Evolutionary conservation across 371 early-diverging fungal species (phyloP), one percentile per base, ranked within the genome.

Genomic region (Mortierella sp.): DNA sequence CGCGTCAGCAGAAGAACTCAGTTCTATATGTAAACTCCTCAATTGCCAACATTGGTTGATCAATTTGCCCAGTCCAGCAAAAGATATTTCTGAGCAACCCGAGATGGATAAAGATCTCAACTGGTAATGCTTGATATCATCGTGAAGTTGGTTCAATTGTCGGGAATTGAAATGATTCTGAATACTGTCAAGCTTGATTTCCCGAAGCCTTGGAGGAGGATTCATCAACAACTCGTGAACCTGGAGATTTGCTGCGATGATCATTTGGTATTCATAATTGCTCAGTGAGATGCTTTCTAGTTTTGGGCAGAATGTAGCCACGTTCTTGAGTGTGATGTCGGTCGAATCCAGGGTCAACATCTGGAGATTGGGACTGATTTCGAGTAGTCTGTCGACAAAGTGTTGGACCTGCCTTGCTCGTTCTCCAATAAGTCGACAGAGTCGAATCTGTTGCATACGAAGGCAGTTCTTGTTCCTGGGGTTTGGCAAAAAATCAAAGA

Each of bases 281-380:
- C 63, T 64, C 7, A 73, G 45, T 0, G 59, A 37, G 26, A 68
- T n/a, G 2, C 44, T 43, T 28, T 45, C 25, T 16, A 73, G 53
- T n/a, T 73, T 51, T 1, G 67, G 68, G 23, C 73, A 73, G 0
- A 62, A 19, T 14, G 47, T 51, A 11, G 59, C 63, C 52, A 73
- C 25, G 44, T 14, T 0, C 0, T 58, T 46, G 12, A 72, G n/a
- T 7, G 57, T 5, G 15, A 60, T 55, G 4, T 51, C 53, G 7
- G 60, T 29, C 6, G 26, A 12, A 16, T 26, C 47, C 0, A 73
- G 47, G 1, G 53, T 18, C 0, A 73, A 56, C 19, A 53, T 50
- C 3, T 47, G 7, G 37, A 73, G 56, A 23, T 67, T 73, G 14
- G 73, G 73, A 18, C 52, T 29, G 2, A 67, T 28, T 7, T 67